Evolutionary conservation across 2,329 filamentous ascomycete genomes (phyloP).

Genomic region (Seiridium cupressi): DNA sequence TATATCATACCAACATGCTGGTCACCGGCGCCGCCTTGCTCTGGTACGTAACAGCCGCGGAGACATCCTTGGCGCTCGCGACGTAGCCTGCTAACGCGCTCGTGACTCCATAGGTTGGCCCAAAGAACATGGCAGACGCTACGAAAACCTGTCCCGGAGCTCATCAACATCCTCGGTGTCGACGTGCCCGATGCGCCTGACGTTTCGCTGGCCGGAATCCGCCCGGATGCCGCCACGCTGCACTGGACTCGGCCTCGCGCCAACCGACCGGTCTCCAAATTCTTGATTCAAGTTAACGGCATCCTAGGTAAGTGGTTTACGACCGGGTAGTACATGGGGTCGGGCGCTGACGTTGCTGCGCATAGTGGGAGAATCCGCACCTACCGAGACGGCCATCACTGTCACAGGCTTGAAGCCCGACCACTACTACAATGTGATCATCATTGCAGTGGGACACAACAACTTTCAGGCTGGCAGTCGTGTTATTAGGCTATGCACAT

Average conservation of each 20-base stretch:
- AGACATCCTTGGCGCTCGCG: too few relatives aligned
- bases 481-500: conserved; percentile 81
- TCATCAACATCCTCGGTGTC: conserved; percentile 87
- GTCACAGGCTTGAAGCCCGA: conserved; percentile 84
- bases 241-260: conserved; percentile 79
- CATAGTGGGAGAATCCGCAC: conserved; percentile 79
- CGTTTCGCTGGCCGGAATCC: conserved; percentile 87
- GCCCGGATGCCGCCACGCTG: conserved; percentile 80
- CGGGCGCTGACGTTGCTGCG: conserved; percentile 15
- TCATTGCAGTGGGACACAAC: conserved; percentile 85
- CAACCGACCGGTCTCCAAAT: conserved; percentile 73
- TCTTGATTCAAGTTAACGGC: conserved; percentile 91
- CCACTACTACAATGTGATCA: conserved; percentile 89
- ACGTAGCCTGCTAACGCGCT: neutral
- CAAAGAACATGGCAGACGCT: conserved; percentile 86
- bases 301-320: conserved; percentile 66
- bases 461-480: conserved; percentile 91
- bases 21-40: conserved; percentile 50
- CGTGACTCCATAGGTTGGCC: conserved; percentile 60
- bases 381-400: conserved; percentile 82
- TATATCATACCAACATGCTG: conserved; percentile 53
- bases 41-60: conserved; percentile 42
- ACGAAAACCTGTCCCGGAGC: conserved; percentile 84
- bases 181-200: conserved; percentile 89
- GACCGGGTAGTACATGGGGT: neutral